Percentiles rank a stretch among this genome's conserved stretches.
phyloP scores from a whole-genome alignment of 352 stramenopile species.

The Pythium brachiatum region DNA sequence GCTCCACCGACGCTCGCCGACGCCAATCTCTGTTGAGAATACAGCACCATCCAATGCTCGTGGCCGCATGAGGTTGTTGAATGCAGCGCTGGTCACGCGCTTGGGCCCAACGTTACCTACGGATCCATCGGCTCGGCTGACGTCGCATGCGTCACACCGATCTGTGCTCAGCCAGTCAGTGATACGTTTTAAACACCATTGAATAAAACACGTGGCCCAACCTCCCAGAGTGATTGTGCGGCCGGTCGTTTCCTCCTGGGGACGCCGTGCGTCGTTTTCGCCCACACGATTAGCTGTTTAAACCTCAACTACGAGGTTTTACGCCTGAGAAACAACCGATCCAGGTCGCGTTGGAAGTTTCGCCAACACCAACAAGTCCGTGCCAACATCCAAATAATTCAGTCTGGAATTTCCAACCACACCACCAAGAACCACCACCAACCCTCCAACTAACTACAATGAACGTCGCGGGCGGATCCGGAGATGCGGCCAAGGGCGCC shows the following conservation, averaged over 20 bases:
- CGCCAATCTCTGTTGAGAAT: no score
- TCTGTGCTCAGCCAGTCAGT: background rate
- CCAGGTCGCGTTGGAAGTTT: slow-evolving; percentile 4
- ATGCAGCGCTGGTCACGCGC: no score
- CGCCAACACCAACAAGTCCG: slow-evolving; percentile 8
- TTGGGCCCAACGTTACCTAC: no score
- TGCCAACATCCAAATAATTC: slow-evolving; percentile 6
- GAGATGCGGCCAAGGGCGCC: slow-evolving; percentile 85
- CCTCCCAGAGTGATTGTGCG: background rate
- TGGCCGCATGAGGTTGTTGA: no score
- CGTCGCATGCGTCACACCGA: slow-evolving; percentile 14
- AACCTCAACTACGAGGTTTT: slow-evolving; percentile 23
- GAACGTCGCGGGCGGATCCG: slow-evolving; percentile 45
- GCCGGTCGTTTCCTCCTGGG: slow-evolving; percentile 11
- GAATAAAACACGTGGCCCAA: slow-evolving; percentile 4
- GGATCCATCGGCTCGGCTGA: background rate
- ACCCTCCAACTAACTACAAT: slow-evolving; percentile 30
- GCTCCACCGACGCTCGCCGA: no score
- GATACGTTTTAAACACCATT: slow-evolving; percentile 20
- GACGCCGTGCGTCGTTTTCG: background rate
- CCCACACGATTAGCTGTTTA: slow-evolving; percentile 18
- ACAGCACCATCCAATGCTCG: no score
- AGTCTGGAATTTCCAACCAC: slow-evolving; percentile 33
- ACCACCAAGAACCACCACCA: slow-evolving; percentile 11
- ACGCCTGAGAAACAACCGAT: slow-evolving; percentile 1